Evolutionary conservation across 208 protist genomes (phyloP), one percentile per base, ranked within the genome.

Genomic region (Acanthamoeba lenticulata): DNA sequence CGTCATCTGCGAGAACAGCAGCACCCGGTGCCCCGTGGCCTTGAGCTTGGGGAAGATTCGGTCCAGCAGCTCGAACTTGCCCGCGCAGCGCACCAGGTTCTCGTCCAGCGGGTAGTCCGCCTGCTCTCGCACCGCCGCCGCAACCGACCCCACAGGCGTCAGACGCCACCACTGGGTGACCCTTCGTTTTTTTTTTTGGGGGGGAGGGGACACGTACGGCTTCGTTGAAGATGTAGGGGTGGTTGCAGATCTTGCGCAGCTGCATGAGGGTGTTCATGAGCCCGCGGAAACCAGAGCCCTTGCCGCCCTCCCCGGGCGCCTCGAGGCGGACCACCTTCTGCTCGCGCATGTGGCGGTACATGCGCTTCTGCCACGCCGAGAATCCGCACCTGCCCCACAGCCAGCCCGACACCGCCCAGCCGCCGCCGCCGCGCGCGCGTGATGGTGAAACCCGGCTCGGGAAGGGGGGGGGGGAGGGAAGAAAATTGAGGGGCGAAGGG

Each of bases 201-300:
- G 45, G 5, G 45, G 9, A 19, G 45, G 5, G 45, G 9, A 15
- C 45, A 52, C 45, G 45, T 52, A 52, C 45, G 9, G 45, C 45
- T 52, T 57, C 52, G 7, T 99, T 98, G 93, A 99, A 99, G 47
- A 99, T 94, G 90, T 99, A 98, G 0, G 99, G 99, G 95, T 99
- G 99, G 94, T 99, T 99, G 96, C 99, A 99, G n/a, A 99, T 98
- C 94, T 99, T 99, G 42, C 99, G 97, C 29, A 99, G 97, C 74
- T 98, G 98, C 95, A 99, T 98, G 9, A 99, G 96, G 40, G 99
- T 98, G 81, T 98, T 98, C 67, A 99, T 96, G 19, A 99, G 98
- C 0, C 97, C 97, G 42, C 98, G 96, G 7, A 97, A 97, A 57
- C 27, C 27, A 6, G 5, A 17, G 24, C 27, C 62, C 62, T 36